phyloP scores from a whole-genome alignment of 331 rosid species.

The Acacia concinna region DNA sequence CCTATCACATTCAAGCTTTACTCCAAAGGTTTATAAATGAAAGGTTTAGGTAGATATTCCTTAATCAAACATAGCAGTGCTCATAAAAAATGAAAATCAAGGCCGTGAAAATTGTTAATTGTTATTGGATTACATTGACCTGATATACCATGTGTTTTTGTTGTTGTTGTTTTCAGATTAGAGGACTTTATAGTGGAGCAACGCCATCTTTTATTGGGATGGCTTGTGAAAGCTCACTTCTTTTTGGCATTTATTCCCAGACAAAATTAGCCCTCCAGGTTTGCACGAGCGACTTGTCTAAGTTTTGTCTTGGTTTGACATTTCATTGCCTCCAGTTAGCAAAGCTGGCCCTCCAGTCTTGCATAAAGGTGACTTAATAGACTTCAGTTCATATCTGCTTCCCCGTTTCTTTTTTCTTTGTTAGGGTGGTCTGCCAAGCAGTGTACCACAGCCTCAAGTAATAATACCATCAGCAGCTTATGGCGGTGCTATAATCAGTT shows the following conservation, averaged over 20 bases:
- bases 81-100: background rate
- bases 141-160: background rate
- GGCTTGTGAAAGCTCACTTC: slow-evolving; percentile 88
- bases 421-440: slow-evolving; percentile 66
- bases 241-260: slow-evolving; percentile 90
- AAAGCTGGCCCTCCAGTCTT: background rate
- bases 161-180: slow-evolving; percentile 52
- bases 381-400: slow-evolving; percentile 12
- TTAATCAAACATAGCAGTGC: slow-evolving; percentile 17
- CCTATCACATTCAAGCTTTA: background rate
- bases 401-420: slow-evolving; percentile 30
- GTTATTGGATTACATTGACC: background rate
- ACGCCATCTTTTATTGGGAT: slow-evolving; percentile 90
- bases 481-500: slow-evolving; percentile 83
- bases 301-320: background rate
- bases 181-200: slow-evolving; percentile 95
- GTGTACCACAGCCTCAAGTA: slow-evolving; percentile 60
- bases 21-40: background rate
- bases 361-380: background rate
- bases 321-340: background rate
- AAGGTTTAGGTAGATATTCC: slow-evolving; percentile 11
- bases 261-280: slow-evolving; percentile 82
- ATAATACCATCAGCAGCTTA: slow-evolving; percentile 89
- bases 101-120: background rate
- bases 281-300: slow-evolving; percentile 32